Conservation (phyloP, 208 protist genomes). For the Trypanosoma platydactyli region DNA sequence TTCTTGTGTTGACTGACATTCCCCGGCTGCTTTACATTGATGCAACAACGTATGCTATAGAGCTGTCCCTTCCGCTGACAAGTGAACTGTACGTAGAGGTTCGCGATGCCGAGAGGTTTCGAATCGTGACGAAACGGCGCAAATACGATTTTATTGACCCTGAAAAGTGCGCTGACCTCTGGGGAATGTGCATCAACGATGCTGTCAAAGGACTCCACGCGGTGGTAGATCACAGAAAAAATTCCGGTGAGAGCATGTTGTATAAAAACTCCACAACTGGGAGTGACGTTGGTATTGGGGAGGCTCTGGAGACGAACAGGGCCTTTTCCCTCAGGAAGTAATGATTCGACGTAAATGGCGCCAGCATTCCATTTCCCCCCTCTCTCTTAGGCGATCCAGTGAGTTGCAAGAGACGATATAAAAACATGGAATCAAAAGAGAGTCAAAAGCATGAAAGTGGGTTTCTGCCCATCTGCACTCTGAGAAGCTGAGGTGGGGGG, state of each 20-base stretch:
- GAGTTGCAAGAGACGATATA: too few species aligned
- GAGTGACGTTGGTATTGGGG: neutral
- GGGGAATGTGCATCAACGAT: conserved; percentile 48
- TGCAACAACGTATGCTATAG: conserved; percentile 24
- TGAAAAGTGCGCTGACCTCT: conserved; percentile 43
- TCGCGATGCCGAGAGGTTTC: conserved; percentile 35
- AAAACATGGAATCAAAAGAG: too few species aligned
- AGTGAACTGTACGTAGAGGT: conserved; percentile 38
- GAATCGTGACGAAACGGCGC: conserved; percentile 11
- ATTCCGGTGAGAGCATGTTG: neutral
- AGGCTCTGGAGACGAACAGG: too few species aligned
- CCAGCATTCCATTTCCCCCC: too few species aligned
- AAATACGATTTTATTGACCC: conserved; percentile 39
- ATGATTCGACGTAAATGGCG: too few species aligned
- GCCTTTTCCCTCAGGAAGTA: too few species aligned
- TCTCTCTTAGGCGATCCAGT: too few species aligned
- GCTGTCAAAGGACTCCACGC: conserved; percentile 1
- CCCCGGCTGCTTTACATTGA: conserved; percentile 71
- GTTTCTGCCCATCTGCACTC: too few species aligned
- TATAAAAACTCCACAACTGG: neutral
- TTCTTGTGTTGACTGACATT: conserved; percentile 68
- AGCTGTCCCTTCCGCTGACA: conserved; percentile 37
- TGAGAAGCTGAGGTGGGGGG: too few species aligned
- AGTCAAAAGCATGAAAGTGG: too few species aligned
- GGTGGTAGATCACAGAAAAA: neutral